Percentiles rank a stretch among this genome's conserved stretches.
phyloP scores from a whole-genome alignment of 768 basidiomycete genomes.

The Saitozyma sp. region DNA sequence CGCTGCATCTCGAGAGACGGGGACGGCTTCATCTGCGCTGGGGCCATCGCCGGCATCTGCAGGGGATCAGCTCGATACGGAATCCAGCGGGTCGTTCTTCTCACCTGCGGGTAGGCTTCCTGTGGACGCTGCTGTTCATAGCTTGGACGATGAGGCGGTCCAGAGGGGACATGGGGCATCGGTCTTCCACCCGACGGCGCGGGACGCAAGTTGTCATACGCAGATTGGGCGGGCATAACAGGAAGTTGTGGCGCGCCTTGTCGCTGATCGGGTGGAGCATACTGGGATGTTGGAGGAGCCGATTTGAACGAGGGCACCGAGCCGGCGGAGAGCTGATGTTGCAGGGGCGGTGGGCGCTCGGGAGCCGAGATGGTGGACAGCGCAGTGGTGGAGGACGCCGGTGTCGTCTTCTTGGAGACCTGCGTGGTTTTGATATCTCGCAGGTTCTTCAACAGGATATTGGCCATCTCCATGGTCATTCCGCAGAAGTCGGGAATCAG shows the following conservation, averaged over 20 bases:
- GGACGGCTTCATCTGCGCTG: conserved; percentile 1
- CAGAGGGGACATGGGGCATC: neutral
- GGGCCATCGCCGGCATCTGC: conserved; percentile 28
- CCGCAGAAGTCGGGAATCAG: conserved; percentile 99
- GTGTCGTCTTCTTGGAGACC: conserved; percentile 43
- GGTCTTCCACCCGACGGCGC: conserved; percentile 10
- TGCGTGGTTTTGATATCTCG: conserved; percentile 75
- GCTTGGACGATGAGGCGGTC: conserved; percentile 23
- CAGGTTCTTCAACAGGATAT: conserved; percentile 84
- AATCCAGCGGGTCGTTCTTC: conserved; percentile 11
- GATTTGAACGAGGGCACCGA: neutral
- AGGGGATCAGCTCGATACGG: neutral
- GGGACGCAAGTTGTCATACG: conserved; percentile 17
- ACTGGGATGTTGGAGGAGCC: conserved; percentile 30
- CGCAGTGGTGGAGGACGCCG: conserved; percentile 38
- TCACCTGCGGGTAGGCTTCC: conserved; percentile 25
- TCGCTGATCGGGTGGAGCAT: conserved; percentile 9
- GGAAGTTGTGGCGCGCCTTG: conserved; percentile 8
- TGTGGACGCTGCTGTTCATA: conserved; percentile 28
- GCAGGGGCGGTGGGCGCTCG: conserved; percentile 8
- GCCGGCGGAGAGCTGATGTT: conserved; percentile 9
- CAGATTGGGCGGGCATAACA: conserved; percentile 16
- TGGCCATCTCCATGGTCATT: conserved; percentile 99
- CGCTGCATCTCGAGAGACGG: neutral
- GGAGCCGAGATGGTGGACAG: conserved; percentile 22